Evolutionary conservation across 2,329 filamentous ascomycete genomes (phyloP), one percentile per base, ranked within the genome.

Genomic region (Hymenoscyphus salicellus): DNA sequence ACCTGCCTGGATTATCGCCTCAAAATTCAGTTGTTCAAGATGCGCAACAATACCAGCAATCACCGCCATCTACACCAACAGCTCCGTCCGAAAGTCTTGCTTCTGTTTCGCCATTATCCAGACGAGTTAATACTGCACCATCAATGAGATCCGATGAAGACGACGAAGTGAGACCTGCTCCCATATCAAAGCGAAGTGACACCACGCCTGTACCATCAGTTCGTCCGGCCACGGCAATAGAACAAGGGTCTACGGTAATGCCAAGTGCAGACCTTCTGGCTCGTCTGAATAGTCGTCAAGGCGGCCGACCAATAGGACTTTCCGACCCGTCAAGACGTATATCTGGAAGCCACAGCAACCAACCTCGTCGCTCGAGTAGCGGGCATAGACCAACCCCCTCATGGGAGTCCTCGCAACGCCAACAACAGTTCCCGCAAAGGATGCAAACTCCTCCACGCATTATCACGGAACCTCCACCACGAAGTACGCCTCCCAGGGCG

Each of bases 211-310:
- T 63, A 4, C 23, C 61, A 33, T 41, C 65, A 23, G 59, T 43
- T 28, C 60, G 30, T 32, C 20, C 46, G 8, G 16, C 59, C 46
- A 55, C 49, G 58, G 57, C 20, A 20, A 55, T 11, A 36, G 43
- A 58, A 11, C 30, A 28, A 11, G 58, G 60, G 16, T 26, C 46
- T 4, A 55, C 71, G 55, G 58, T 66, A 16, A 55, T 69, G 32
- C 73, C 74, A 20, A 74, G 68, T 60, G 65, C 73, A 1, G 70
- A 72, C 59, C 72, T 75, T 63, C 58, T 75, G 26, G 71, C 71
- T 52, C 71, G 73, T 30, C 67, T 75, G 14, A 73, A 73, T 23
- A 73, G 71, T 59, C 73, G 74, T 3, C 71, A 64, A 66, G 72
- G 71, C n/a, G 46, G 46, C 5, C 71, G 73, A 17, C 72, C 73